Base-by-base conservation (phyloP, 129 eudicot species). In the Deinandra increscens region DNA sequence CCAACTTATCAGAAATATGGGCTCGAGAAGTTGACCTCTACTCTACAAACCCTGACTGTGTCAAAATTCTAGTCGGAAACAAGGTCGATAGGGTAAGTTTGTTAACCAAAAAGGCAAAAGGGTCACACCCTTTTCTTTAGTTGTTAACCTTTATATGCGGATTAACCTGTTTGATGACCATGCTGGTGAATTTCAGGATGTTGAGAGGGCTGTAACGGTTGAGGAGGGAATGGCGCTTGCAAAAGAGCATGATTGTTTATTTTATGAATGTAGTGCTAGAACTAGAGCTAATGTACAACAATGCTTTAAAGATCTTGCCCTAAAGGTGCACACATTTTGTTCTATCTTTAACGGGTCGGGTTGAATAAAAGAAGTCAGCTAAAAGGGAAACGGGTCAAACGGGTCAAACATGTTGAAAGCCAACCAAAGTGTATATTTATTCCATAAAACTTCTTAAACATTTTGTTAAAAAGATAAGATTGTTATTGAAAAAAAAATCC, bases 191-290 rank as follows among this genome's bases (percentile, higher is more conserved):
- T 81, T 85, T 59, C 85, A 91, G 97, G 96, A 85, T 7, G 76
- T 72, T 50, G 95, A 91, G 77, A 85, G 90, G 79, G 92, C 83
- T 11, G 97, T 91, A 45, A 91, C 86, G 9, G 78, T 66, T 33
- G 96, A 91, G 76, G 97, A 91, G 62, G 97, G 97, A 64, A 68
- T 85, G 79, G 88, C 90, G 54, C 75, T 91, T 14, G 97, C 97
- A 41, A 59, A 76, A 76, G 64, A 85, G 76, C 96, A 85, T 44
- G 68, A 75, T 14, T 83, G 97, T 73, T 55, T 86, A 29, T 91
- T 85, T 76, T 68, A 88, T 17, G 97, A 91, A 56, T 91, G 96
- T 48, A 91, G 97, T 69, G 97, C 96, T 68, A 91, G 86, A 75
- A 91, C 97, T 39, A 83, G 88, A 69, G 93, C 78, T 23, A 88